Base-by-base conservation (phyloP, 306 rosid genomes). In the Sophora flavescens region DNA sequence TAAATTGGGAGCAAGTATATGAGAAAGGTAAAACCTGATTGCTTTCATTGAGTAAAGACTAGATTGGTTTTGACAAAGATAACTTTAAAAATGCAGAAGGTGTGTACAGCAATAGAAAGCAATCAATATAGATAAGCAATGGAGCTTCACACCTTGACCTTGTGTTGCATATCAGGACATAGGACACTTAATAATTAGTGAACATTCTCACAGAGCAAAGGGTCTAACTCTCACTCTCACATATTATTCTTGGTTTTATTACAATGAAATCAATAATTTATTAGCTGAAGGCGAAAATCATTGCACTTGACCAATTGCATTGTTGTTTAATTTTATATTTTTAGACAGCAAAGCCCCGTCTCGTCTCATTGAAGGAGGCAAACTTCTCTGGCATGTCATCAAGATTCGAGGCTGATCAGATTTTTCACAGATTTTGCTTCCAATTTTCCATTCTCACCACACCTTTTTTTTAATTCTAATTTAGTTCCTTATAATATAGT, bases 331-430 rank as follows among this genome's bases (percentile, higher is more conserved):
- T 30, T 36, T 44, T 1, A 8, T 3, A 22, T 56, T 84, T 48
- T 32, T 80, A 70, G 80, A 87, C 77, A 78, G 74, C 80, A 78
- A 84, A 81, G 84, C 77, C 77, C 7, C 86, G 91, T 86, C 94
- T 89, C 82, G 91, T 86, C 97, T 89, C 82, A 72, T 79, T 73
- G 75, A 58, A 68, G 85, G 94, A 83, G 91, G 86, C 97, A 89
- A 52, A 65, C 17, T 78, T 30, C 53, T 72, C 87, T 89, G 89
- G 93, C 88, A 77, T 84, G 88, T 81, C 76, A 75, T 81, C 60
- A 74, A 71, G 81, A 68, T 52, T 62, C 69, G 54, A 77, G 76
- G 78, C 87, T 75, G 22, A 70, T 79, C 70, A 58, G 80, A 80
- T 85, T 80, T 87, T 77, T 70, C 61, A 30, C 68, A 73, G 87